A percentile compares a stretch with the other conserved stretches of the same genome.
Conservation (phyloP, 345 rosid species). For the Geranium brycei region DNA sequence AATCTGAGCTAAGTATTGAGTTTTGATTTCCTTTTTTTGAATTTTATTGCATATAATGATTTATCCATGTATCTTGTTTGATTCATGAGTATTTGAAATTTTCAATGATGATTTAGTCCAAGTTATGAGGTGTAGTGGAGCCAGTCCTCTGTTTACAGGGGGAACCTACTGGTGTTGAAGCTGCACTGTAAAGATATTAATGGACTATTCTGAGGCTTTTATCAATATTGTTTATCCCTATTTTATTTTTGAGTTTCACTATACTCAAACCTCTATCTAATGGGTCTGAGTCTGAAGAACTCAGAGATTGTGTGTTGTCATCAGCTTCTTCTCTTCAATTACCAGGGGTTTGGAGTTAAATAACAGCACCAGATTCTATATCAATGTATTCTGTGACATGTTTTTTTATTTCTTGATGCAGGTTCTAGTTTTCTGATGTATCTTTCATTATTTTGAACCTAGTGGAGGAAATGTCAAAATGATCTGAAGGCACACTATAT, state of each 20-base stretch:
- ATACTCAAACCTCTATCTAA: conserved; percentile 11
- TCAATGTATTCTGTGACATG: no score
- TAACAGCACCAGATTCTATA: conserved; percentile 34
- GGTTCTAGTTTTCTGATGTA: no score
- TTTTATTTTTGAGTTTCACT: conserved; percentile 32
- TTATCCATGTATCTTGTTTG: conserved; percentile 4
- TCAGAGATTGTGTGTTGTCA: conserved; percentile 45
- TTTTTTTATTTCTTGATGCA: no score
- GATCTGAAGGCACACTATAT: no score
- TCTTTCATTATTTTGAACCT: no score
- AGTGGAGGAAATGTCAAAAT: no score
- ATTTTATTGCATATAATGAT: conserved; percentile 1
- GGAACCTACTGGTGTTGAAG: conserved; percentile 14
- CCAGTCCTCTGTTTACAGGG: conserved; percentile 11
- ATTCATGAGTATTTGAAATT: no score
- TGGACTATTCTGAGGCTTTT: no score
- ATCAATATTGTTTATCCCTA: no score
- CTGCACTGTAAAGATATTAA: no score
- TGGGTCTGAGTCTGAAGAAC: conserved; percentile 43
- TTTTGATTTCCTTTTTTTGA: not conserved
- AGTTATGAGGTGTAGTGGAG: conserved; percentile 5
- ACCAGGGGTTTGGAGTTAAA: conserved; percentile 48
- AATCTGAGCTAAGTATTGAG: conserved; percentile 31
- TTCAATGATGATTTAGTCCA: no score
- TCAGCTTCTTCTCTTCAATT: conserved; percentile 46